These are phyloP conservation scores for Amaranthus hypochondriacus DNA, from an alignment of 148 eudicot species.

Conservation along the genomic window DNA sequence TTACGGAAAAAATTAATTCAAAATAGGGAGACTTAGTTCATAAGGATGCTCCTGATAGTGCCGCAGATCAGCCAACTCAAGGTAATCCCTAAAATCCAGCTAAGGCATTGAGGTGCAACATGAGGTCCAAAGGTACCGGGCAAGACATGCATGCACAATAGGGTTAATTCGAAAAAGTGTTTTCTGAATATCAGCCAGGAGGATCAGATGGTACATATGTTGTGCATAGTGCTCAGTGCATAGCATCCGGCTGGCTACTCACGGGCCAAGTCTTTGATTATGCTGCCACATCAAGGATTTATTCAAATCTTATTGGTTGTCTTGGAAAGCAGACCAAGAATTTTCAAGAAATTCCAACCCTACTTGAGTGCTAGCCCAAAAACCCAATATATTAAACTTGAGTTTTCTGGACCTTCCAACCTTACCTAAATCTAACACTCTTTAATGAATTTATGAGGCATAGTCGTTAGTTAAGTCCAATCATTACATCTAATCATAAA, in stretches of 20 bases:
- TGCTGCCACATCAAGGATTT: neutral
- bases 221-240: too few species aligned
- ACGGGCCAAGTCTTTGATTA: neutral
- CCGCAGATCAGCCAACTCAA: neutral
- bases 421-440: neutral
- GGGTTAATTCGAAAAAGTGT: too few species aligned
- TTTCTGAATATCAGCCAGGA: too few species aligned
- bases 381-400: too few species aligned
- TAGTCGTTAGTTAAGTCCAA: neutral
- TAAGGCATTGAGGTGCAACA: too few species aligned
- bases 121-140: too few species aligned
- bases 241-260: too few species aligned
- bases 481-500: neutral
- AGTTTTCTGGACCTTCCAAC: neutral
- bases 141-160: too few species aligned
- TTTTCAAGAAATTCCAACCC: neutral
- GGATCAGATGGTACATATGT: too few species aligned
- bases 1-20: neutral
- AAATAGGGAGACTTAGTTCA: too few species aligned
- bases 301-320: too few species aligned
- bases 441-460: neutral
- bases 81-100: neutral
- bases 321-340: too few species aligned
- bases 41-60: neutral
- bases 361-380: neutral